Evolutionary conservation across 768 basidiomycete species (phyloP), one percentile per base, ranked within the genome.

Genomic region (Lepiota subincarnata): DNA sequence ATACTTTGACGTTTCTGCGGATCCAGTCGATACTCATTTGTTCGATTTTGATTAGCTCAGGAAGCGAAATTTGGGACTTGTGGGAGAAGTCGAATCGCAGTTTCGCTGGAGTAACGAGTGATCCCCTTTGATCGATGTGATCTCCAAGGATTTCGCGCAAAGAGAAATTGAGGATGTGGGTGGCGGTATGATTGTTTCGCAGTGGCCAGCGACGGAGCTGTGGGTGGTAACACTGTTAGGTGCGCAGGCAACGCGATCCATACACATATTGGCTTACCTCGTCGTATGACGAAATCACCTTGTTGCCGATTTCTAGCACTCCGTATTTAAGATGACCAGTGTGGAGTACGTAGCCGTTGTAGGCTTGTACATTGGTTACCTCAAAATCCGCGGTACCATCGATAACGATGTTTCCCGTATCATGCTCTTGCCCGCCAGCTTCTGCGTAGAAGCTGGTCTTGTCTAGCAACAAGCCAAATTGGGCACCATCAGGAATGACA

Each of bases 81-180:
- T 99, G 97, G 14, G 92, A 95, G 70, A 98, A 99, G 70, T 99
- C 97, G 71, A 99, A 99, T 14, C 97, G 92, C 20, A 99, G 82
- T 69, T 97, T 98, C 19, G 86, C 83, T 0, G 94, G 92, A 1
- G 97, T 94, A 57, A 99, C 97, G 42, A 99, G 83, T 3, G 97
- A 98, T 28, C 97, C 97, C 66, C 91, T 97, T 68, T 99, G 97
- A 68, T 98, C 97, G 55, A 98, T 87, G 64, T 98, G 97, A 66
- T 98, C 94, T 20, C 97, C 97, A 10, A 98, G 84, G 10, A 92
- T 82, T 64, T 98, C 97, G 34, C 97, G 89, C 2, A 99, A 81
- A 49, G 76, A 82, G 64, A 79, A 99, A 75, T 99, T 99, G 61
- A 99, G 88, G 61, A 99, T 97, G 67, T 99, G 97, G 0, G 97